phyloP scores from a whole-genome alignment of 495 filamentous ascomycete species.

The Aspergillus heteromorphus region DNA sequence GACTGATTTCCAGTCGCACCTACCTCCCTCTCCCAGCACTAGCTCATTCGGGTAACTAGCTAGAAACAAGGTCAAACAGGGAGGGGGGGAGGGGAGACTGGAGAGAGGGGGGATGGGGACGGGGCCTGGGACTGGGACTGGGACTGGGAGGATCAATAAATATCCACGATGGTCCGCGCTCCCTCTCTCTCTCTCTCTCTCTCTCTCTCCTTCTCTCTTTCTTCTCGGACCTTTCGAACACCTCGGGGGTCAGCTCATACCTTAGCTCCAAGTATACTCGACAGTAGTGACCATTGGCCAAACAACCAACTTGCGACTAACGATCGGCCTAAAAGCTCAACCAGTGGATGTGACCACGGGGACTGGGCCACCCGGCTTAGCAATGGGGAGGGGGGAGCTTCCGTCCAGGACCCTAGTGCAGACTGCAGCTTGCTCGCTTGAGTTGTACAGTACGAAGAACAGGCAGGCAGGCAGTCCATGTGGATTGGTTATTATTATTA shows the following conservation, averaged over 20 bases:
- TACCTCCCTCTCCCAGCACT: too few relatives aligned
- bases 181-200: too few relatives aligned
- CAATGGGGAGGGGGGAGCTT: neutral
- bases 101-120: too few relatives aligned
- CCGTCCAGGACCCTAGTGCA: neutral
- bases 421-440: neutral
- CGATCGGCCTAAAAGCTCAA: neutral
- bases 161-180: neutral
- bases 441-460: neutral
- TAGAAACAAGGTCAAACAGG: slow-evolving; percentile 9
- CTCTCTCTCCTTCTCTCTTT: too few relatives aligned
- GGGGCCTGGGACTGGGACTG: too few relatives aligned
- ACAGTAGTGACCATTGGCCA: neutral
- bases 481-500: too few relatives aligned
- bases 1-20: neutral
- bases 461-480: neutral
- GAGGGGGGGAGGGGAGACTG: too few relatives aligned
- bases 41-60: slow-evolving; percentile 10
- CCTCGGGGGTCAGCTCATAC: neutral
- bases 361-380: neutral
- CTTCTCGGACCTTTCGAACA: neutral
- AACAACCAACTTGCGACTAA: neutral
- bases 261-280: neutral
- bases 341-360: neutral
- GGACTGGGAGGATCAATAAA: slow-evolving; percentile 3